Evolutionary conservation across 192 early-diverging fungal genomes (phyloP).

Genomic region (Mortierella hygrophila): DNA sequence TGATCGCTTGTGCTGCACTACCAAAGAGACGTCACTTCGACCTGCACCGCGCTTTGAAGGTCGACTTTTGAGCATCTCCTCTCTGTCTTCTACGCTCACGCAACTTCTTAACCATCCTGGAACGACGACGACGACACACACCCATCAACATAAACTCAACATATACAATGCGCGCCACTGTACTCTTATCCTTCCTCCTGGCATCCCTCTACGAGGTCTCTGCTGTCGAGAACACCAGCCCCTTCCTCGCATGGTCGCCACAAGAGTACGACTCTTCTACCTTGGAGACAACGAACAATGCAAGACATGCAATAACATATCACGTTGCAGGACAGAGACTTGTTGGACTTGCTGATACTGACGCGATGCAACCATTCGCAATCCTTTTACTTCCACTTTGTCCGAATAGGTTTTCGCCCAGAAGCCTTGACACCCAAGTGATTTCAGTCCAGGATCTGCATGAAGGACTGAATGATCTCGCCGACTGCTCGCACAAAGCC

Average conservation of each 20-base stretch:
- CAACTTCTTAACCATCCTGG: neutral
- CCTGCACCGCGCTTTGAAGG: neutral
- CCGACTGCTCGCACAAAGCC: conserved; percentile 45
- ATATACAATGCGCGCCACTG: conserved; percentile 32
- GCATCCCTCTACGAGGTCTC: conserved; percentile 49
- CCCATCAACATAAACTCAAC: neutral
- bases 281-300: too few relatives aligned
- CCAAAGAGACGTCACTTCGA: neutral
- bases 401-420: neutral
- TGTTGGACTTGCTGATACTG: neutral
- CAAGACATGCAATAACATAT: neutral
- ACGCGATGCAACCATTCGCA: neutral
- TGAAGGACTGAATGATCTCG: conserved; percentile 30
- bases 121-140: neutral
- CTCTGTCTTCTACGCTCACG: neutral
- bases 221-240: conserved; percentile 44
- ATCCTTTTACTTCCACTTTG: too few relatives aligned
- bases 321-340: neutral
- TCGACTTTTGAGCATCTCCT: conserved; percentile 2
- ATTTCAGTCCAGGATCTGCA: conserved; percentile 47
- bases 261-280: conserved; percentile 26
- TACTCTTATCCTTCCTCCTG: conserved; percentile 33
- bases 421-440: conserved; percentile 25
- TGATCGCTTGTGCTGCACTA: neutral
- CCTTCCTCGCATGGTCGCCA: conserved; percentile 51